Conservation (phyloP, 306 rosid species). For the Quillaja saponaria region DNA sequence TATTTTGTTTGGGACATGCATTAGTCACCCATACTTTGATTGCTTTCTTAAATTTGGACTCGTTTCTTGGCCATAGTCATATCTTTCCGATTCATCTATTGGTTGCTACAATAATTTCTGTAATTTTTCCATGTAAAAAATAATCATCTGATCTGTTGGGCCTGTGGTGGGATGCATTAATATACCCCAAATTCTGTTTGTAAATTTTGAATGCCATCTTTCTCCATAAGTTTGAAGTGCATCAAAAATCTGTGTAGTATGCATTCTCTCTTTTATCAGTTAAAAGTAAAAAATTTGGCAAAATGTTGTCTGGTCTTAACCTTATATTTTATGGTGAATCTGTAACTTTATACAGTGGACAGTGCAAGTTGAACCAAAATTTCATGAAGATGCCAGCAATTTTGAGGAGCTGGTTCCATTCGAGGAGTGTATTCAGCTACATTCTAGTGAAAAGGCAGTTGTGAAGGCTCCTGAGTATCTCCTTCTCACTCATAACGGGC, state of each 20-base stretch:
- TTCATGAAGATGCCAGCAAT: constrained; percentile 89
- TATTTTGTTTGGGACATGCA: neutral
- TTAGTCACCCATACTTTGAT: constrained; percentile 6
- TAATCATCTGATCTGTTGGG: constrained; percentile 6
- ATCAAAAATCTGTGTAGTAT: constrained; percentile 10
- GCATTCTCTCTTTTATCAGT: constrained; percentile 2
- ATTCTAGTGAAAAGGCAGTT: constrained; percentile 63
- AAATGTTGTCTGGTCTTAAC: too few relatives aligned
- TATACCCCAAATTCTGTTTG: constrained; percentile 15
- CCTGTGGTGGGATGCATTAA: constrained; percentile 6
- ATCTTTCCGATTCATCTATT: neutral
- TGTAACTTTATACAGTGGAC: constrained; percentile 65
- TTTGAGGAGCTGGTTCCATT: constrained; percentile 86
- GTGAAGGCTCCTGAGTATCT: constrained; percentile 81
- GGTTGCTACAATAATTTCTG: neutral
- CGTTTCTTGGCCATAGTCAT: neutral
- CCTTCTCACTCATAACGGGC: constrained; percentile 91
- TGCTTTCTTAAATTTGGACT: neutral
- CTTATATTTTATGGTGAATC: too few relatives aligned
- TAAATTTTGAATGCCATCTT: constrained; percentile 15
- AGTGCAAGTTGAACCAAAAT: constrained; percentile 77
- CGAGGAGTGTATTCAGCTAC: constrained; percentile 87
- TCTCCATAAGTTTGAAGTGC: constrained; percentile 13
- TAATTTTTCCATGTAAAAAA: neutral
- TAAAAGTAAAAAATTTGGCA: constrained; percentile 8